Conservation (phyloP, 1,284 basidiomycete genomes). For the Cutaneotrichosporon mucoides region DNA sequence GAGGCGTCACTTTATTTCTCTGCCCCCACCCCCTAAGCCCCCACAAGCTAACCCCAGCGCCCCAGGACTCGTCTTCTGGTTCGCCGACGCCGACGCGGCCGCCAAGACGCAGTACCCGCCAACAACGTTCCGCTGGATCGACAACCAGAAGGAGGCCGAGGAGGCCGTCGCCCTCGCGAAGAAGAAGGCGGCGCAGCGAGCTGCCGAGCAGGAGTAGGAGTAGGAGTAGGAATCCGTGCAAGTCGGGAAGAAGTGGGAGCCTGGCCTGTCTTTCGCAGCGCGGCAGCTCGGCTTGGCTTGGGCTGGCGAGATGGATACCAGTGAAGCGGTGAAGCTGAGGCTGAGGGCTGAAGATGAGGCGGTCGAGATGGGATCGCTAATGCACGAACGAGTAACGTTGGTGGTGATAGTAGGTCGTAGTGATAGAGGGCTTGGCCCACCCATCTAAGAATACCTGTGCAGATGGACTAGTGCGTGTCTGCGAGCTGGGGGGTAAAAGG, state of each 20-base stretch:
- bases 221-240: no score
- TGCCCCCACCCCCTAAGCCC: no score
- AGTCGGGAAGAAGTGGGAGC: no score
- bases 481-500: no score
- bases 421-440: neutral
- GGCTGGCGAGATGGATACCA: no score
- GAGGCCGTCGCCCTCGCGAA: slow-evolving; percentile 46
- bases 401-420: neutral
- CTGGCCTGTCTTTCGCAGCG: no score
- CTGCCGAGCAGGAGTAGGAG: slow-evolving; percentile 15
- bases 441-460: slow-evolving; percentile 1
- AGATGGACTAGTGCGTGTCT: neutral
- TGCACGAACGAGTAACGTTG: no score
- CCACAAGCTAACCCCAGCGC: slow-evolving; percentile 35
- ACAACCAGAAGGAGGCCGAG: slow-evolving; percentile 48
- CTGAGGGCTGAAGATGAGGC: no score
- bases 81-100: slow-evolving; percentile 75
- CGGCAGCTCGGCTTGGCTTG: no score
- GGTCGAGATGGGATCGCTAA: no score
- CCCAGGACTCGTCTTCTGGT: slow-evolving; percentile 89
- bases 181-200: slow-evolving; percentile 28
- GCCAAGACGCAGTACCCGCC: slow-evolving; percentile 45
- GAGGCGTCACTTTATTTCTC: no score
- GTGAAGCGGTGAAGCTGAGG: no score
- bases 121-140: slow-evolving; percentile 49